These are phyloP conservation scores for Coniophora puteana DNA, from an alignment of 1,284 basidiomycete genomes.

Conservation along the genomic window DNA sequence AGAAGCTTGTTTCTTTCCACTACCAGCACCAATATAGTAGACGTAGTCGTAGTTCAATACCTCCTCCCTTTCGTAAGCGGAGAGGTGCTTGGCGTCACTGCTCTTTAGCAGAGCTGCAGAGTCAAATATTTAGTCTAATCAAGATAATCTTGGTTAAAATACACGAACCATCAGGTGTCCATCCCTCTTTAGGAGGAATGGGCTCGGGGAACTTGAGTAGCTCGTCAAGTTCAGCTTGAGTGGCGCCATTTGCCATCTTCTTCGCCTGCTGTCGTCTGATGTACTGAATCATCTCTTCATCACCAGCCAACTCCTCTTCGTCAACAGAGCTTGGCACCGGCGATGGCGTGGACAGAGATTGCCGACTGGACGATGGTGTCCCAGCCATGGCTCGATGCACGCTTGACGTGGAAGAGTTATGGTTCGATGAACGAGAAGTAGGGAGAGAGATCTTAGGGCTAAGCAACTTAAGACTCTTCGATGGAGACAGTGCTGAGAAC, in stretches of 20 bases:
- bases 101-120: conserved; percentile 58
- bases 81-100: conserved; percentile 61
- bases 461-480: conserved; percentile 75
- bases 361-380: conserved; percentile 71
- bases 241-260: conserved; percentile 80
- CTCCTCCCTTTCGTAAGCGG: conserved; percentile 88
- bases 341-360: conserved; percentile 79
- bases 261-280: conserved; percentile 88
- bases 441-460: conserved; percentile 71
- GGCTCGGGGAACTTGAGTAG: conserved; percentile 93
- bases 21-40: conserved; percentile 80
- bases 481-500: conserved; percentile 77
- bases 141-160: conserved; percentile 3
- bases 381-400: conserved; percentile 46
- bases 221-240: conserved; percentile 84
- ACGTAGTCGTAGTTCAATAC: conserved; percentile 85
- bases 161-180: conserved; percentile 67
- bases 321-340: conserved; percentile 71
- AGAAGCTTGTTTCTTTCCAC: conserved; percentile 78
- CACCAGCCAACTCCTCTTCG: conserved; percentile 89
- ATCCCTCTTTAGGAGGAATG: conserved; percentile 63
- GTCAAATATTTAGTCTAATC: conserved; percentile 5
- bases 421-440: conserved; percentile 50
- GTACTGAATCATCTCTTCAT: conserved; percentile 97
- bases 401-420: conserved; percentile 42